Conservation (phyloP, 345 rosid species). For the Kandelia obovata region DNA sequence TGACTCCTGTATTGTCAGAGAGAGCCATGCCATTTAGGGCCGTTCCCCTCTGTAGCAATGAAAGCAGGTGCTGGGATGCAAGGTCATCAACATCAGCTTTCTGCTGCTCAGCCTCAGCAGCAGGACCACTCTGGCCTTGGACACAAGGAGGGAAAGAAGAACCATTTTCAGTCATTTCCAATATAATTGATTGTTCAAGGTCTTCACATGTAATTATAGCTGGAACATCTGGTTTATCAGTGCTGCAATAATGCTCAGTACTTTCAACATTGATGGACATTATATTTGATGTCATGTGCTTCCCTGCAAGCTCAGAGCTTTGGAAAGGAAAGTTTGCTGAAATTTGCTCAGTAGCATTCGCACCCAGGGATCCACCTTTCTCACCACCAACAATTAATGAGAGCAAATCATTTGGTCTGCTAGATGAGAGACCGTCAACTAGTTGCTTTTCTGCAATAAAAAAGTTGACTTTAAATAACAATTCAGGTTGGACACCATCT, state of each 20-base stretch:
- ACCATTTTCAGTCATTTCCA: slow-evolving; percentile 50
- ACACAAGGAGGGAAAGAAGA: slow-evolving; percentile 37
- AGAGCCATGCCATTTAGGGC: slow-evolving; percentile 28
- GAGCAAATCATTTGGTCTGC: slow-evolving; percentile 55
- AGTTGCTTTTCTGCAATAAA: slow-evolving; percentile 66
- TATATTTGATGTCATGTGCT: slow-evolving; percentile 23
- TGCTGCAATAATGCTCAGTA: slow-evolving; percentile 25
- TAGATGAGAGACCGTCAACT: slow-evolving; percentile 37
- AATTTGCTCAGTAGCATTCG: slow-evolving; percentile 24
- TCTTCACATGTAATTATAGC: slow-evolving; percentile 96
- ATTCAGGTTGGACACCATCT: not conserved
- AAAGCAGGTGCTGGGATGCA: slow-evolving; percentile 89
- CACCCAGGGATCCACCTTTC: slow-evolving; percentile 51
- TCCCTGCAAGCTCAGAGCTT: slow-evolving; percentile 33
- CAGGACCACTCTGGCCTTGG: slow-evolving; percentile 32
- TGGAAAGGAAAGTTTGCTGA: slow-evolving; percentile 34
- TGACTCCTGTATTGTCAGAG: slow-evolving; percentile 29
- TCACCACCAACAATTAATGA: slow-evolving; percentile 74
- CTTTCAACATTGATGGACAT: slow-evolving; percentile 24
- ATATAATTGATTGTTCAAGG: slow-evolving; percentile 89
- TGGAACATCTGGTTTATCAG: slow-evolving; percentile 37
- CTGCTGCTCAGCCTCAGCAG: slow-evolving; percentile 37
- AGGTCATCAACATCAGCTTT: slow-evolving; percentile 46
- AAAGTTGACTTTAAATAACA: not conserved
- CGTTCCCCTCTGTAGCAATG: slow-evolving; percentile 62